Evolutionary conservation across 139 green algal genomes (phyloP), one percentile per base, ranked within the genome.

Genomic region (Micromonas commoda): DNA sequence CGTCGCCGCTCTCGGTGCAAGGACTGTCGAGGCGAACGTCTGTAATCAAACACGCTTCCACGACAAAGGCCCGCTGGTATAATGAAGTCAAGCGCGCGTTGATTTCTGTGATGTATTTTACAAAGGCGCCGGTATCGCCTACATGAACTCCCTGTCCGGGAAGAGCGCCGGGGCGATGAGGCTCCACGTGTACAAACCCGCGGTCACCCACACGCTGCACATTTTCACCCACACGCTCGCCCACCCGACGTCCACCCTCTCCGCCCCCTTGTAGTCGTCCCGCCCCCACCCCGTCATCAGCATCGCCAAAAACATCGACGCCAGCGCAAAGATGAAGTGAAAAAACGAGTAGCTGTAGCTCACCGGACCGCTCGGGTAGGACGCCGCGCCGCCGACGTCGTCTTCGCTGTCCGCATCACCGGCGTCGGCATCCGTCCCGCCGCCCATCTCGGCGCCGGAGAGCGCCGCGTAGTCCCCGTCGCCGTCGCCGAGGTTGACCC

Each of bases 271-370:
- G 73, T 90, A 81, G 6, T 83, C 82, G 28, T 75, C 77, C 33
- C 72, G 85, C 78, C 95, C 95, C 95, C 95, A 99, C 2, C 92
- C 91, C 1, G 95, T 98, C 87, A 99, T 91, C 26, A 98, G 89
- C 95, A 97, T 99, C 23, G 91, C 92, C 31, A 97, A 89, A 85
- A 98, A 98, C 86, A 94, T 92, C 85, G 79, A 89, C 0, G 93
- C 94, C 64, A 97, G 85, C 1, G 93, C 92, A 80, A 99, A 98
- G 57, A 99, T 91, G 65, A 96, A 64, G 86, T 99, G 95, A 87
- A 99, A 99, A 86, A 97, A 97, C 26, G 39, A 51, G 85, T 94
- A 94, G 87, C 90, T 93, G 89, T 96, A 94, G 24, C 72, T 81
- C 37, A 63, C 70, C 29, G 70, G 37, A 39, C 35, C 35, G 33